These are phyloP conservation scores for Aristolochia fimbriata DNA, from an alignment of 164 flowering plant genomes.

Conservation along the genomic window DNA sequence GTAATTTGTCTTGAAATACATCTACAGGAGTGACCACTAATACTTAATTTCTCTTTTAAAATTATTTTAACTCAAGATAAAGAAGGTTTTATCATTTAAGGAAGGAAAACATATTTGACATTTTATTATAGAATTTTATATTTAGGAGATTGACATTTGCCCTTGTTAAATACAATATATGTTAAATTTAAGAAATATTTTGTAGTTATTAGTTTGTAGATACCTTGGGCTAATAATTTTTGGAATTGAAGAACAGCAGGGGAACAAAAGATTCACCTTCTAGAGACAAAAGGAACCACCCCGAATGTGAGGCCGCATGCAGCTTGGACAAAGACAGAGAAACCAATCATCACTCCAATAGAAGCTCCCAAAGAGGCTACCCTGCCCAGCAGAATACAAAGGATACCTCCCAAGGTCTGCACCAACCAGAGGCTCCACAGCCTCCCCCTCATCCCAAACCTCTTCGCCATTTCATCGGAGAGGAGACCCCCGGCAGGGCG, in stretches of 20 bases:
- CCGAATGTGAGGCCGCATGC: slow-evolving; percentile 90
- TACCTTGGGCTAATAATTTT: too few species aligned
- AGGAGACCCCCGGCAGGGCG: slow-evolving; percentile 65
- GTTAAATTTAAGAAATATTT: too few species aligned
- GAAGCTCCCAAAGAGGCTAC: slow-evolving; percentile 45
- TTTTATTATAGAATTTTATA: too few species aligned
- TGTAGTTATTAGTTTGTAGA: too few species aligned
- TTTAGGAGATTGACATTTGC: too few species aligned
- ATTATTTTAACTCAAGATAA: too few species aligned
- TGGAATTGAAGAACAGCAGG: not conserved
- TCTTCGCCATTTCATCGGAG: slow-evolving; percentile 55
- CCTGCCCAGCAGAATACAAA: slow-evolving; percentile 59
- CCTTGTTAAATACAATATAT: too few species aligned
- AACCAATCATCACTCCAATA: slow-evolving; percentile 48
- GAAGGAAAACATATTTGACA: too few species aligned
- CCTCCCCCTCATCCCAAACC: slow-evolving; percentile 84
- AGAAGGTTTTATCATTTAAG: too few species aligned
- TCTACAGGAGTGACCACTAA: too few species aligned
- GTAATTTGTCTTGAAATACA: too few species aligned
- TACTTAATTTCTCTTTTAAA: too few species aligned
- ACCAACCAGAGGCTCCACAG: slow-evolving; percentile 69
- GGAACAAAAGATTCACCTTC: slow-evolving; percentile 40
- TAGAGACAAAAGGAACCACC: slow-evolving; percentile 77
- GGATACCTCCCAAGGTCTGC: slow-evolving; percentile 61
- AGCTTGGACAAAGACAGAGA: slow-evolving; percentile 75